Percentiles rank a stretch among this genome's conserved stretches.
Conservation (phyloP, 139 green algal genomes). For the Chlamydomonas eustigma region DNA sequence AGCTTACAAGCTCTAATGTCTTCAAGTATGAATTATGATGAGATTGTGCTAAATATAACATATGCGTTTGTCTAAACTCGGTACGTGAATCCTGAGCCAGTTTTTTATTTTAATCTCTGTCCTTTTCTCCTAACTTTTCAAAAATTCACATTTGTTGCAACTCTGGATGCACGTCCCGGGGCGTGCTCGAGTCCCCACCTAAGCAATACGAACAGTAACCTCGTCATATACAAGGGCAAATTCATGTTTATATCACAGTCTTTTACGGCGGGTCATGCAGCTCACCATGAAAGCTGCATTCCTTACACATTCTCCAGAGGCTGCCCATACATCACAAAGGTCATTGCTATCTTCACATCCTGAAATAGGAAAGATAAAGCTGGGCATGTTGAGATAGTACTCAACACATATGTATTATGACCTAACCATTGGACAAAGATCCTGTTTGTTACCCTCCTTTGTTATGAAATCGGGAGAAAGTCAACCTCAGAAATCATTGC, state of each 20-base stretch:
- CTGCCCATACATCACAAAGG: background rate
- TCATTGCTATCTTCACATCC: background rate
- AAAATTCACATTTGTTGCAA: background rate
- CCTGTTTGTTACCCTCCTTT: background rate
- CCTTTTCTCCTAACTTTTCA: no score
- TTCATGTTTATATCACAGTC: no score
- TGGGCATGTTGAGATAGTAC: background rate
- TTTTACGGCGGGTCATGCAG: no score
- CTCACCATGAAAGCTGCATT: background rate
- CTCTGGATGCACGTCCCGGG: background rate
- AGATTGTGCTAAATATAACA: no score
- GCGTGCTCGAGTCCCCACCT: background rate
- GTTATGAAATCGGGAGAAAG: background rate
- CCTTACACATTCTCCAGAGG: background rate
- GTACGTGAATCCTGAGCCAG: no score
- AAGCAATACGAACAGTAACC: background rate
- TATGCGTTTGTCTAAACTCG: no score
- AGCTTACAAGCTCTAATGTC: no score
- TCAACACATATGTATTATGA: background rate
- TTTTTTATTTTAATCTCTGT: no score
- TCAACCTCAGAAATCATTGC: background rate
- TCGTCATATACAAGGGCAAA: background rate
- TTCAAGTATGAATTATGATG: no score
- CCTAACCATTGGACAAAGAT: background rate
- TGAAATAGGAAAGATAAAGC: background rate